Evolutionary conservation across 2,329 filamentous ascomycete species (phyloP).

Genomic region (Alternaria tenuissima): DNA sequence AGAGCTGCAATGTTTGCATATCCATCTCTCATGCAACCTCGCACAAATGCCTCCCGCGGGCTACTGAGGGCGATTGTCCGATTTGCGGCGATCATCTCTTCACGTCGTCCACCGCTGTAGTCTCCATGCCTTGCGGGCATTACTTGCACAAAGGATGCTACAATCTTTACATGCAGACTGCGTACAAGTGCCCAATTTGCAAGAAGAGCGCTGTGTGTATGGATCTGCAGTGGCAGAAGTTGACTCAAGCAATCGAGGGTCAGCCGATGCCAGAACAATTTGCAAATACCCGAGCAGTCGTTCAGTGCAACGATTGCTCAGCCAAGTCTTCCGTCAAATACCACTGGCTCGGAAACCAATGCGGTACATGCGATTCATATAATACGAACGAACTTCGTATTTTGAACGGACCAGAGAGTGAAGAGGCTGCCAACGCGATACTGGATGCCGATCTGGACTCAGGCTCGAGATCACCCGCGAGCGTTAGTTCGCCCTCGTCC

Average conservation of each 20-base stretch:
- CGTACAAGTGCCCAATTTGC: conserved; percentile 96
- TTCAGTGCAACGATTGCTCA: conserved; percentile 95
- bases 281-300: conserved; percentile 77
- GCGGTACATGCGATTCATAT: conserved; percentile 67
- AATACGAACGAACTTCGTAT: conserved; percentile 61
- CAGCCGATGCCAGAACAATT: conserved; percentile 94
- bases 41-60: conserved; percentile 90
- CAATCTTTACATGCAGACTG: conserved; percentile 83
- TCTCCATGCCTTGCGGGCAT: conserved; percentile 95
- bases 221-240: conserved; percentile 90
- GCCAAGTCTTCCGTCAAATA: conserved; percentile 86
- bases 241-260: conserved; percentile 83
- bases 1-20: conserved; percentile 86
- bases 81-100: conserved; percentile 98
- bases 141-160: conserved; percentile 94
- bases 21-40: conserved; percentile 83
- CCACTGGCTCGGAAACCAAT: conserved; percentile 95
- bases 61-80: conserved; percentile 84
- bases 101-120: conserved; percentile 84
- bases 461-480: conserved; percentile 39
- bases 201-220: conserved; percentile 97
- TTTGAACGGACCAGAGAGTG: conserved; percentile 50
- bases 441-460: conserved; percentile 39
- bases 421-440: conserved; percentile 45
- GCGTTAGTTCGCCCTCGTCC: conserved; percentile 43